Base-by-base conservation (phyloP, 2,329 filamentous ascomycete species). In the Ophiosphaerella narmari region DNA sequence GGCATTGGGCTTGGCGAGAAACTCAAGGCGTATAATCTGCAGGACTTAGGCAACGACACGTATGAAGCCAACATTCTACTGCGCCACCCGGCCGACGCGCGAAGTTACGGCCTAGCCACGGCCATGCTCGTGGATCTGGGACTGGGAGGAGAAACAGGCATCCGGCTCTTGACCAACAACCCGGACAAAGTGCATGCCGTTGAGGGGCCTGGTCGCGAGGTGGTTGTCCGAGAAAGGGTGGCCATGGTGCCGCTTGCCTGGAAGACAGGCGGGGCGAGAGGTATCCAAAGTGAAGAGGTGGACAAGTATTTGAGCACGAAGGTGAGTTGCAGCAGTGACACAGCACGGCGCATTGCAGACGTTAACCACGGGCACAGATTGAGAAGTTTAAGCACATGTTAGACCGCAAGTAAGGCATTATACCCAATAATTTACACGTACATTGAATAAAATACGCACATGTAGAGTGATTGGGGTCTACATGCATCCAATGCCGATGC, bases 1-100 rank as follows among this genome's bases (percentile, higher is more conserved):
- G 94, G 94, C 2, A 99, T 99, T 58, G 94, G 94, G 0, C 81
- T 99, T 0, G 88, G 90, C 2, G 92, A 96, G 77, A 99, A 99
- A 75, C 81, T 99, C 34, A 97, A 99, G 76, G 94, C 94, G 4
- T 99, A 99, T 75, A 99, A 99, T 68, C 79, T 99, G 37, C 94
- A 99, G 72, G 94, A 99, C 75, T 79, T 99, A 23, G 94, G 94
- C 0, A 92, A 89, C n/a, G 94, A 99, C 74, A 99, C 94, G 0
- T 95, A 97, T 32, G 91, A 99, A 75, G 94, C 94, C 2, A 99
- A 99, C 66, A 76, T 99, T 39, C 74, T 97, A 21, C 79, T 99
- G 36, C 81, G 94, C 38, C 94, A 99, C 73, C 94, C 94, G 0
- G 94, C 94, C 1, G 94, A 99, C 73, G 94, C 94, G 18, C 81